Conservation (phyloP, 768 basidiomycete species). For the Dentipellis sp. region DNA sequence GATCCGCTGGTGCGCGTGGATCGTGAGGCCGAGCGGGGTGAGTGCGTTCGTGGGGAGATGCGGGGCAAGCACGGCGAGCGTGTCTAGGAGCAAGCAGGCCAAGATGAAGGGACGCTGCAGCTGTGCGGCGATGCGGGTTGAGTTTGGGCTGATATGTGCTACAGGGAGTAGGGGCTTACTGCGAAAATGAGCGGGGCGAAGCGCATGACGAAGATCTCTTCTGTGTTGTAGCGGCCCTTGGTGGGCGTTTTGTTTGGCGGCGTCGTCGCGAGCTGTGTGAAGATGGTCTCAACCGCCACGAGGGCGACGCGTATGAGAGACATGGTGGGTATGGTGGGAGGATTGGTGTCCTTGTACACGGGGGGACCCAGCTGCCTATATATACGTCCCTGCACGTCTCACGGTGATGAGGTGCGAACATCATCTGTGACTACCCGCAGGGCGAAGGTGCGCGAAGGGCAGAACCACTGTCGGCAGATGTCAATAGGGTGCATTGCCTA, state of each 20-base stretch:
- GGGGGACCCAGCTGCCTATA: background rate
- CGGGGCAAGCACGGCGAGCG: background rate
- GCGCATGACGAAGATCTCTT: slow-evolving; percentile 41
- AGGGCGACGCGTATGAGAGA: slow-evolving; percentile 38
- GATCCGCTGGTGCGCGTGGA: background rate
- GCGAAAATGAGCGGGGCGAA: slow-evolving; percentile 50
- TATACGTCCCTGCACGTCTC: background rate
- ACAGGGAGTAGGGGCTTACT: slow-evolving; percentile 20
- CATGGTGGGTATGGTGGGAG: slow-evolving; percentile 27
- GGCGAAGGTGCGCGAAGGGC: no score
- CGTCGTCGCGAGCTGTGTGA: slow-evolving; percentile 42
- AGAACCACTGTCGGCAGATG: no score
- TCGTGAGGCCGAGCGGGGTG: background rate
- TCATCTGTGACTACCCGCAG: no score
- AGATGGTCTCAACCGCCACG: slow-evolving; percentile 37
- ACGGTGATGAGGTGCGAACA: no score
- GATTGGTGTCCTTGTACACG: background rate
- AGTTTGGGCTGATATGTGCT: background rate
- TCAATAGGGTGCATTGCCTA: no score
- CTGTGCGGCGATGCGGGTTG: background rate
- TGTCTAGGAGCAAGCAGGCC: background rate
- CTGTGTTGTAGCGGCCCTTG: slow-evolving; percentile 44
- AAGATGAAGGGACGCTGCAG: background rate
- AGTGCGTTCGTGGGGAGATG: background rate
- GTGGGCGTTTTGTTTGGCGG: slow-evolving; percentile 47